Conservation (phyloP, 768 basidiomycete genomes). For the Podaxis sp. region DNA sequence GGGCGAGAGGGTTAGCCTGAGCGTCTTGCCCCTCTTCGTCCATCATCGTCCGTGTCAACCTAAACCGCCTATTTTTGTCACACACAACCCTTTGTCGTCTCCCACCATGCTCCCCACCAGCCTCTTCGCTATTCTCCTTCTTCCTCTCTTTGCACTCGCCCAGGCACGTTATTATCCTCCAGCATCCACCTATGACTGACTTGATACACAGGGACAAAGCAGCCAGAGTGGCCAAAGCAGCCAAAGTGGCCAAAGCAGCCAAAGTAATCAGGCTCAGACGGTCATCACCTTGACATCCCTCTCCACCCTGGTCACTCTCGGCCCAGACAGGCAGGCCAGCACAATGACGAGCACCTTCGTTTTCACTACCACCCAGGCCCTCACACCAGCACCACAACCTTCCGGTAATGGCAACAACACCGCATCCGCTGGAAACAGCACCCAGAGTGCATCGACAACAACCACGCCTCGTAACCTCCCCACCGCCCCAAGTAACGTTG, state of each 20-base stretch:
- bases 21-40: background rate
- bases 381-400: constrained; percentile 42
- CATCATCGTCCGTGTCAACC: constrained; percentile 19
- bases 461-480: constrained; percentile 42
- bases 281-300: constrained; percentile 41
- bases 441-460: constrained; percentile 35
- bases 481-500: constrained; percentile 55
- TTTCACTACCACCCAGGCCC: constrained; percentile 39
- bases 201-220: background rate
- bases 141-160: constrained; percentile 40
- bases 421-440: constrained; percentile 24
- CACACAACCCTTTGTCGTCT: constrained; percentile 19
- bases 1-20: background rate
- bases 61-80: constrained; percentile 27
- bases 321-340: constrained; percentile 37
- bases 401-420: constrained; percentile 20
- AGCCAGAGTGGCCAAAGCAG: background rate
- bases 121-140: constrained; percentile 32
- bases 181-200: constrained; percentile 1
- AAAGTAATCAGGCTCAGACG: constrained; percentile 20
- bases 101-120: constrained; percentile 28
- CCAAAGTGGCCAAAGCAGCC: background rate
- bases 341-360: constrained; percentile 41
- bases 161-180: constrained; percentile 31
- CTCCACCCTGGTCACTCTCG: constrained; percentile 34